phyloP scores from a whole-genome alignment of 2,329 filamentous ascomycete genomes.

The Fusarium pilosicola region DNA sequence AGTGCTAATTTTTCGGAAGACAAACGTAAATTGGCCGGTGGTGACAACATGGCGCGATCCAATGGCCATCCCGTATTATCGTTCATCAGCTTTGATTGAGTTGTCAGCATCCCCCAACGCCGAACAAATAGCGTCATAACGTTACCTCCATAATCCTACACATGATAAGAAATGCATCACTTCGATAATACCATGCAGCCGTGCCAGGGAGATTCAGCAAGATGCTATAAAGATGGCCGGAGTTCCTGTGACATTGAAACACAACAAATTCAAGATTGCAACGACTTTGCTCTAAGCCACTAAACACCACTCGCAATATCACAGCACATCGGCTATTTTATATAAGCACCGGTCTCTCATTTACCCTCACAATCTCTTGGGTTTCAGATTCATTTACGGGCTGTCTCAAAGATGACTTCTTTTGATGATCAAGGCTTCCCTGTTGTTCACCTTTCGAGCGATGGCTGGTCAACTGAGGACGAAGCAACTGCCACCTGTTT shows the following conservation, averaged over 20 bases:
- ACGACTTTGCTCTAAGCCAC: background rate
- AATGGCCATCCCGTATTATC: background rate
- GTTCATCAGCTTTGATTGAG: background rate
- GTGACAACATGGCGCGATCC: background rate
- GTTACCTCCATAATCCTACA: background rate
- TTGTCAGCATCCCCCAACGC: background rate
- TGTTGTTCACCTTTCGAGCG: background rate
- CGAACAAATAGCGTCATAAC: background rate
- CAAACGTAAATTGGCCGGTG: background rate
- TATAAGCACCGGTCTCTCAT: background rate
- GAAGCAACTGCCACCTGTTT: background rate
- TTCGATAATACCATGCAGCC: background rate
- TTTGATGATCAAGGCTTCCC: background rate
- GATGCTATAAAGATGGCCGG: background rate
- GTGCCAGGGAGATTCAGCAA: background rate
- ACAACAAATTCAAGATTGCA: background rate
- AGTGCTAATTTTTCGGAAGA: background rate
- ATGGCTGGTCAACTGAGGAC: constrained; percentile 2
- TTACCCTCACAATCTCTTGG: background rate
- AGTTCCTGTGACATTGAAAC: background rate
- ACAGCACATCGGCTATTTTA: background rate
- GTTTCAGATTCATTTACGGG: background rate
- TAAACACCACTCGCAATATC: background rate
- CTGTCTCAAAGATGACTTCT: background rate
- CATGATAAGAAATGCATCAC: background rate